Evolutionary conservation across 1,139 yeast genomes (phyloP), one percentile per base, ranked within the genome.

Genomic region (Kodamaea anthophila): DNA sequence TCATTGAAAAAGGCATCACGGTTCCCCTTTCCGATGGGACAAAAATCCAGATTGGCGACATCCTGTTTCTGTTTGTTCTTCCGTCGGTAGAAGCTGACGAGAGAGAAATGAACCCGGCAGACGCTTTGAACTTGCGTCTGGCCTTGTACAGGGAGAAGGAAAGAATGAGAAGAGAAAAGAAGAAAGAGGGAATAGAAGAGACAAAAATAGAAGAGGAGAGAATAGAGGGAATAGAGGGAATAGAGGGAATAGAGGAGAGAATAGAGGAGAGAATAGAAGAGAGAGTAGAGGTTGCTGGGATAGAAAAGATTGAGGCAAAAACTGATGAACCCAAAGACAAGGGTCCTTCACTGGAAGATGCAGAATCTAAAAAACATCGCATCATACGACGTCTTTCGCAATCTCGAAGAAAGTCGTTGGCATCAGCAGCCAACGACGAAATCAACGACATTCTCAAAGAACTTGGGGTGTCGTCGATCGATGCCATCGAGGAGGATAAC

Each of bases 41-140:
- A 2, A 82, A 82, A 44, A 78, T 93, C 31, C 97, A 91, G 54
- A 84, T 91, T 33, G 97, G 96, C 7, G 94, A 86, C 48, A 85
- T 91, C 15, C 80, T 88, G 9, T 91, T 91, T 53, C 73, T 74
- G 31, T 91, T 91, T 55, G 81, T 88, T 7, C 60, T 91, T 25
- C 98, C 97, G 2, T 61, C 65, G 7, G 43, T 56, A 3, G 72
- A 64, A 26, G 47, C 60, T 3, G 62, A 55, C 14, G 51, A 46
- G 23, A 59, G 62, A 35, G 69, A 62, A 25, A 60, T 71, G 43
- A 70, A 70, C 40, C 77, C 78, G 4, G 53, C 65, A 16, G 77
- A 72, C 46, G 78, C 76, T 10, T 63, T 71, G 29, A 70, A 70
- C 41, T 54, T 72, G 44, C 58, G 75, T 36, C 55, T 74, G 2